These are phyloP conservation scores for Thielaviopsis cerberus DNA, from an alignment of 2,329 filamentous ascomycete genomes.

Conservation along the genomic window DNA sequence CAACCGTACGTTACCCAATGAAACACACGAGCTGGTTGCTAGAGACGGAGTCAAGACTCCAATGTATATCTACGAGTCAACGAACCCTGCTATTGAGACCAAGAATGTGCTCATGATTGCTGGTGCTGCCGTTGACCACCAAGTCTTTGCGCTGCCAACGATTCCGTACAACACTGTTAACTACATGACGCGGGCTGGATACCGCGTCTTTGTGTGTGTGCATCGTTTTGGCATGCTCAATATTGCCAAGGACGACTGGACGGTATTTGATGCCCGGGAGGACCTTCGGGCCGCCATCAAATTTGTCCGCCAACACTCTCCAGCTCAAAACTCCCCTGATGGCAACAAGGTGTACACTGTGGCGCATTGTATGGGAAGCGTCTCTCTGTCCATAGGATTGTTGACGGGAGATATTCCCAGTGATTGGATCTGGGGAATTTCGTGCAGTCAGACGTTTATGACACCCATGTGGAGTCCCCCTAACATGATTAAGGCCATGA, in stretches of 20 bases:
- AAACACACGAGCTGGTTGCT: conserved; percentile 29
- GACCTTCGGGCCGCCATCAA: conserved; percentile 39
- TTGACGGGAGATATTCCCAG: conserved; percentile 41
- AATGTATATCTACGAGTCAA: conserved; percentile 39
- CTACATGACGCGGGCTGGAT: conserved; percentile 41
- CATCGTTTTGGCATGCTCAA: conserved; percentile 38
- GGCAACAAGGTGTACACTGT: conserved; percentile 34
- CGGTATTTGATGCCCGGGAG: conserved; percentile 39
- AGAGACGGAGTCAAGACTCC: conserved; percentile 32
- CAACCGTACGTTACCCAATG: conserved; percentile 29
- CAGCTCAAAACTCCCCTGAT: conserved; percentile 14
- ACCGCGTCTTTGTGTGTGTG: conserved; percentile 38
- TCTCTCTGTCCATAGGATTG: conserved; percentile 38
- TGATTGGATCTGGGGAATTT: conserved; percentile 38
- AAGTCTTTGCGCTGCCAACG: conserved; percentile 43
- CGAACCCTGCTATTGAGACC: conserved; percentile 19
- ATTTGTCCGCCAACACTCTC: conserved; percentile 27
- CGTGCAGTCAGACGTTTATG: conserved; percentile 44
- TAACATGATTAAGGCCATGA: conserved; percentile 37
- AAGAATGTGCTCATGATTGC: conserved; percentile 42
- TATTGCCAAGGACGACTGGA: conserved; percentile 33
- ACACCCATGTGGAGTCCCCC: conserved; percentile 37
- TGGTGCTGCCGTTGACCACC: conserved; percentile 43
- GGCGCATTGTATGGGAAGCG: conserved; percentile 45
- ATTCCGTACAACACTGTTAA: conserved; percentile 45